These are phyloP conservation scores for Penicillium sclerotiorum DNA, from an alignment of 2,329 filamentous ascomycete species.

Conservation along the genomic window DNA sequence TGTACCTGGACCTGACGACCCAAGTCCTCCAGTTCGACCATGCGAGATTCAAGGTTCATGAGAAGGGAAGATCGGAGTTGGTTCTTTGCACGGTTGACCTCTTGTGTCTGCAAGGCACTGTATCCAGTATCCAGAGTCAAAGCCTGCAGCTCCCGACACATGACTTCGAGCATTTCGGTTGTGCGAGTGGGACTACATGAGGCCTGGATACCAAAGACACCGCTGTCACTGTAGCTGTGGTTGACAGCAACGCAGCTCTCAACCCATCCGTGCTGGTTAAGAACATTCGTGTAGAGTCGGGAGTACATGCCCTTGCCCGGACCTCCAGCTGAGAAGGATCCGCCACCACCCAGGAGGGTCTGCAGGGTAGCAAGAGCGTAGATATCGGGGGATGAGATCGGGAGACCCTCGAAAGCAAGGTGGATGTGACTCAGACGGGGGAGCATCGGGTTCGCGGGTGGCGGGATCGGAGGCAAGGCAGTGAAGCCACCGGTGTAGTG, in stretches of 20 bases:
- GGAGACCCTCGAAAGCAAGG: constrained; percentile 91
- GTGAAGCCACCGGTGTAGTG: constrained; percentile 95
- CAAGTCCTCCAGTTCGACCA: constrained; percentile 96
- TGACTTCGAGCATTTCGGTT: constrained; percentile 85
- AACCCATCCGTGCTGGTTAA: constrained; percentile 97
- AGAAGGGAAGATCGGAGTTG: constrained; percentile 85
- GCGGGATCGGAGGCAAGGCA: constrained; percentile 77
- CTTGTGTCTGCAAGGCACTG: constrained; percentile 68
- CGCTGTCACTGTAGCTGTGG: constrained; percentile 94
- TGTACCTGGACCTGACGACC: constrained; percentile 97
- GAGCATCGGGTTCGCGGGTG: constrained; percentile 73
- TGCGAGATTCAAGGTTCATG: constrained; percentile 96
- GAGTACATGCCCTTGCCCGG: constrained; percentile 99
- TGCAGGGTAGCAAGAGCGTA: constrained; percentile 95
- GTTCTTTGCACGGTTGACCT: constrained; percentile 94
- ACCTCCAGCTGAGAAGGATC: constrained; percentile 93
- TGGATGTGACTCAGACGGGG: constrained; percentile 90
- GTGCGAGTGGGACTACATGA: constrained; percentile 80
- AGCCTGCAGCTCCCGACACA: constrained; percentile 84
- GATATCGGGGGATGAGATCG: constrained; percentile 87
- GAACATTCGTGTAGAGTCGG: constrained; percentile 92
- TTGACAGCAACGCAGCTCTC: constrained; percentile 96
- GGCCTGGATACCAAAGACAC: constrained; percentile 90
- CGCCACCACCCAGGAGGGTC: constrained; percentile 91
- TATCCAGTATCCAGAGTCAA: constrained; percentile 77